Base-by-base conservation (phyloP, 75 land plant genomes). In the Cupressus sempervirens region DNA sequence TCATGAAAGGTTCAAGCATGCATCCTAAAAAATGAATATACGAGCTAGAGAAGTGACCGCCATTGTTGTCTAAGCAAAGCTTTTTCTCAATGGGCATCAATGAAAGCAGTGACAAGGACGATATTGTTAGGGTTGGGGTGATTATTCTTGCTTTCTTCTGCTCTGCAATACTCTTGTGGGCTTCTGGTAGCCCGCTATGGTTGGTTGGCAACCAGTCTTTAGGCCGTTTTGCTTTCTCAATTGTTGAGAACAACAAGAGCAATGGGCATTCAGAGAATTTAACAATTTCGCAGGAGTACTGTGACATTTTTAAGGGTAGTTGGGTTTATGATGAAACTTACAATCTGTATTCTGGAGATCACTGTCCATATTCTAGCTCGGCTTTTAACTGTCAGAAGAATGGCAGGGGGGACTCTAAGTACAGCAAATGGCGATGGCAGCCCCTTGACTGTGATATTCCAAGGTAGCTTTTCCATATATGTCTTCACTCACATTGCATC, bases 241-340 rank as follows among this genome's bases (percentile, higher is more conserved):
- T 50, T 13, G 53, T 50, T 14, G 76, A 12, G 36, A 34, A 4
- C 18, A 73, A 34, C 35, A 73, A 34, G 38, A 34, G 75, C 32
- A 34, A 73, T 35, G 32, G 3, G 36, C 32, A 35, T 73, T 13
- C 35, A 15, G 76, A 73, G 35, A 3, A 32, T 3, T 32, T 34
- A 15, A 73, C 15, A 34, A 35, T 32, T 0, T 15, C 35, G 16
- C 76, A 73, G 43, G 30, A 3, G 23, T 38, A 56, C 68, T 93
- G 94, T 85, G 89, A 93, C 53, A 38, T 87, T 15, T 91, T 82
- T 45, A 80, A 79, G 26, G 95, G 95, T 30, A 85, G 81, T 1
- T 93, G 95, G 95, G 91, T 92, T 14, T 86, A 79, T 73, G 94
- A 92, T 54, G 23, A 86, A 7, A 76, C 86, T 1, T 87, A 88